Percentiles rank a stretch among this genome's conserved stretches.
These are phyloP conservation scores for Globisporangium parvum DNA, from an alignment of 352 stramenopile species.

Conservation along the genomic window DNA sequence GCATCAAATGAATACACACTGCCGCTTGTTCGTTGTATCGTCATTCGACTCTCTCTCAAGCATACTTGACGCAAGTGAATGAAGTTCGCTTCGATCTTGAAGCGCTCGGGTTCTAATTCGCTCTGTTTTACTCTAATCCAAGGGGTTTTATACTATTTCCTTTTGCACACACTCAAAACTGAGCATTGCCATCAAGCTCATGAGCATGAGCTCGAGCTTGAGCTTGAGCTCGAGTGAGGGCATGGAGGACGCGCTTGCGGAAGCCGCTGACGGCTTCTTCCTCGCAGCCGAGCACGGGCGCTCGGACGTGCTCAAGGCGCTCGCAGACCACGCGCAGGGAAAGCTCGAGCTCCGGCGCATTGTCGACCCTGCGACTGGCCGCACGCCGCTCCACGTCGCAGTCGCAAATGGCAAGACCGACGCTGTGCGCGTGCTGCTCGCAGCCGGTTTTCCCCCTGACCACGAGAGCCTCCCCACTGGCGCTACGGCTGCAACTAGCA, in stretches of 20 bases:
- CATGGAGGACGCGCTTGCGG: conserved; percentile 24
- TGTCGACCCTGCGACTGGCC: conserved; percentile 53
- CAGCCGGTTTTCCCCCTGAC: conserved; percentile 66
- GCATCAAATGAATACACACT: too few species aligned
- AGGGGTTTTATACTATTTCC: too few species aligned
- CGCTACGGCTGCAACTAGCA: neutral
- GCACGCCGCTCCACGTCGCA: conserved; percentile 73
- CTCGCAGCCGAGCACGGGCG: conserved; percentile 73
- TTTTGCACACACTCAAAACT: too few species aligned
- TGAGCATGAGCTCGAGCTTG: too few species aligned
- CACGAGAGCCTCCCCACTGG: conserved; percentile 22
- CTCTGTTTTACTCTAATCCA: too few species aligned
- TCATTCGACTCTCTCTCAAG: too few species aligned
- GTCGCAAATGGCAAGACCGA: conserved; percentile 70
- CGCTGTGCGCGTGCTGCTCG: conserved; percentile 69
- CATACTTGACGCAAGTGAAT: too few species aligned
- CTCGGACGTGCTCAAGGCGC: conserved; percentile 81
- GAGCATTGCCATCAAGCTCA: too few species aligned
- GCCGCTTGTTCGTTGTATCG: too few species aligned
- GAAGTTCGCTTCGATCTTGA: too few species aligned
- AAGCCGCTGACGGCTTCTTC: conserved; percentile 79
- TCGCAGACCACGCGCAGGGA: conserved; percentile 58
- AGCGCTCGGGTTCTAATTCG: too few species aligned
- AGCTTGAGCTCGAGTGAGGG: neutral
- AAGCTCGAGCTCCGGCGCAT: conserved; percentile 41